Evolutionary conservation across 208 protist genomes (phyloP).

Genomic region (Endotrypanum monterogeii): DNA sequence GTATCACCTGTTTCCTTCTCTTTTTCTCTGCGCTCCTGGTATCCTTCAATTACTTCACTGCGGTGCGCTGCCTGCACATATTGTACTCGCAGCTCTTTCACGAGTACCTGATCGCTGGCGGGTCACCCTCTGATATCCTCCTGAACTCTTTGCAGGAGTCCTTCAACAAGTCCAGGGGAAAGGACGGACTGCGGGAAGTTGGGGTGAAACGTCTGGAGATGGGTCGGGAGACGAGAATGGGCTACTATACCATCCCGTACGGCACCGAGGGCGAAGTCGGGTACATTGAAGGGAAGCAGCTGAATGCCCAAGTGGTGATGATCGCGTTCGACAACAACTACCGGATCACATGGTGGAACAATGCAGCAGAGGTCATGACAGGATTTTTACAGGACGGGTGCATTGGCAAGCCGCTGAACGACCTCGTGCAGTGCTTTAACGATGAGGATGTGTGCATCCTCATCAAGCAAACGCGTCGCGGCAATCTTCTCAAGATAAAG

Average conservation of each 20-base stretch:
- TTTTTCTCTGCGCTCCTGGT: conserved; percentile 34
- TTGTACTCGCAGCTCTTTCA: conserved; percentile 58
- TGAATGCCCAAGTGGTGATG: conserved; percentile 88
- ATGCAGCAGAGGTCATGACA: conserved; percentile 83
- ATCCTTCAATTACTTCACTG: conserved; percentile 44
- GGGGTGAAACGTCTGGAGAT: conserved; percentile 28
- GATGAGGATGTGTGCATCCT: conserved; percentile 48
- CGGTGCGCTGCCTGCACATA: conserved; percentile 46
- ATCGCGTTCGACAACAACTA: conserved; percentile 86
- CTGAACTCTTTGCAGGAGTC: conserved; percentile 26
- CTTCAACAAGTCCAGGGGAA: conserved; percentile 11
- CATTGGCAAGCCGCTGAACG: conserved; percentile 82
- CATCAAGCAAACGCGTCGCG: conserved; percentile 40
- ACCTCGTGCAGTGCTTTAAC: conserved; percentile 73
- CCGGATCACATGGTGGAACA: conserved; percentile 86
- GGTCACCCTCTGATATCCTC: conserved; percentile 34
- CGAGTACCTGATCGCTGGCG: conserved; percentile 45
- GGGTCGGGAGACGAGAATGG: conserved; percentile 56
- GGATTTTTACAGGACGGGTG: conserved; percentile 82
- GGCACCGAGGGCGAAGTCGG: conserved; percentile 47
- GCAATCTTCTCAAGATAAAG: conserved; percentile 73
- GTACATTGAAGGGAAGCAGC: conserved; percentile 84
- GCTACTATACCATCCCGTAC: conserved; percentile 84
- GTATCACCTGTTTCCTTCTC: conserved; percentile 53
- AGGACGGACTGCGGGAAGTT: conserved; percentile 27